phyloP scores from a whole-genome alignment of 2,329 filamentous ascomycete species.

The Talaromyces amestolkiae region DNA sequence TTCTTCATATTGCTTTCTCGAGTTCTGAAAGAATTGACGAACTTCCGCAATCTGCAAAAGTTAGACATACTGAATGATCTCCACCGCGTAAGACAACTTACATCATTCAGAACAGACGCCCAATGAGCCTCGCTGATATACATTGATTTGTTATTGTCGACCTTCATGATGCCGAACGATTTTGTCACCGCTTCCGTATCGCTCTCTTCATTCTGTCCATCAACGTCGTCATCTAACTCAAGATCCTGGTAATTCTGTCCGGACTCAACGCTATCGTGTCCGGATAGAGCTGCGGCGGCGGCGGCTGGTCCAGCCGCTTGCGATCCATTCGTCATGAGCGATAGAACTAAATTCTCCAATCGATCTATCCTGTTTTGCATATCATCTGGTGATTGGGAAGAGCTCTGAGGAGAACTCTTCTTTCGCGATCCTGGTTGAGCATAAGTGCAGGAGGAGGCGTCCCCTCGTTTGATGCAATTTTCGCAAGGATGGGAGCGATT shows the following conservation, averaged over 20 bases:
- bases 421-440: constrained; percentile 67
- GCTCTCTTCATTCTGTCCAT: constrained; percentile 57
- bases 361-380: constrained; percentile 99
- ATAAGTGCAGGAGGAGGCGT: constrained; percentile 80
- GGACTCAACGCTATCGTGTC: constrained; percentile 40
- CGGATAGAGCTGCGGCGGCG: constrained; percentile 57
- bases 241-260: constrained; percentile 36
- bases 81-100: constrained; percentile 32
- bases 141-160: constrained; percentile 74
- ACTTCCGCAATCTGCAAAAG: constrained; percentile 74
- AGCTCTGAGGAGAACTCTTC: constrained; percentile 60
- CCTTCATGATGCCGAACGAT: constrained; percentile 77
- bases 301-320: constrained; percentile 58
- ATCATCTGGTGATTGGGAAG: constrained; percentile 72
- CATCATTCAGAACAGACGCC: constrained; percentile 73
- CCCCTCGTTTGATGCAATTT: constrained; percentile 87
- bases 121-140: constrained; percentile 83
- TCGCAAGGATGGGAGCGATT: constrained; percentile 88
- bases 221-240: constrained; percentile 54
- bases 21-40: constrained; percentile 79
- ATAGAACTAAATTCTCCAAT: constrained; percentile 85
- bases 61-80: background rate
- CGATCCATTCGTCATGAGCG: constrained; percentile 87
- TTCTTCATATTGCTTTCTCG: constrained; percentile 85
- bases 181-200: constrained; percentile 69